Conservation (phyloP, 2,329 filamentous ascomycete genomes). For the Neospermospora avenae region DNA sequence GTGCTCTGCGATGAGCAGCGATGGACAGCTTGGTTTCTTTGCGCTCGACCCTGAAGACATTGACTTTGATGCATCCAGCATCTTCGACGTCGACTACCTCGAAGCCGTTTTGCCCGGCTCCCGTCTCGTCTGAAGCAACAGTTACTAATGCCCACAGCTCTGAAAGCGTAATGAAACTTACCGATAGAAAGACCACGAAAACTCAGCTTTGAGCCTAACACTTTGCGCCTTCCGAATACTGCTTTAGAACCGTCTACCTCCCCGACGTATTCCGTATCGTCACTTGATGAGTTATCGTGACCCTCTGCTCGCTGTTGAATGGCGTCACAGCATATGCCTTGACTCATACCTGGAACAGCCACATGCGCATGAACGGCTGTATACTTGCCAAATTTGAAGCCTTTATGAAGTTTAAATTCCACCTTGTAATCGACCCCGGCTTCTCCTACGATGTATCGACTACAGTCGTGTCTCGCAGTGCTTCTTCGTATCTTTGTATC, state of each 20-base stretch:
- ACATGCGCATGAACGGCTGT: not conserved
- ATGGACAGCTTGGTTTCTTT: not conserved
- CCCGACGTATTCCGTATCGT: not conserved
- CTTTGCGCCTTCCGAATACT: not conserved
- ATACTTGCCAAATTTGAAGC: conserved; percentile 4
- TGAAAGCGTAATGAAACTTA: no score
- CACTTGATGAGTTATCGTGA: no score
- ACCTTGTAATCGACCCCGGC: conserved; percentile 2
- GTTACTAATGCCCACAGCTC: no score
- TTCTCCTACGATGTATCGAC: conserved; percentile 10
- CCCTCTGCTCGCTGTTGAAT: no score
- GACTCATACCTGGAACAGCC: not conserved
- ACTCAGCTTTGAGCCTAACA: not conserved
- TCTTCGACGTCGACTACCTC: not conserved
- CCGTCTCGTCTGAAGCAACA: not conserved
- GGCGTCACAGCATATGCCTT: no score
- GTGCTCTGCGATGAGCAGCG: not conserved
- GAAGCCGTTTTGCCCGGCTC: not conserved
- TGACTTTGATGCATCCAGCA: not conserved
- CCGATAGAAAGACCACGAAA: not conserved
- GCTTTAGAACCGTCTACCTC: not conserved
- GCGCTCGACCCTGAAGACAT: not conserved
- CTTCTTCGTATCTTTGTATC: no score
- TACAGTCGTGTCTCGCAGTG: not conserved
- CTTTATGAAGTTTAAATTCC: conserved; percentile 8